Evolutionary conservation across 176 grass and related monocot genomes (phyloP).

Genomic region (Otatea glauca): DNA sequence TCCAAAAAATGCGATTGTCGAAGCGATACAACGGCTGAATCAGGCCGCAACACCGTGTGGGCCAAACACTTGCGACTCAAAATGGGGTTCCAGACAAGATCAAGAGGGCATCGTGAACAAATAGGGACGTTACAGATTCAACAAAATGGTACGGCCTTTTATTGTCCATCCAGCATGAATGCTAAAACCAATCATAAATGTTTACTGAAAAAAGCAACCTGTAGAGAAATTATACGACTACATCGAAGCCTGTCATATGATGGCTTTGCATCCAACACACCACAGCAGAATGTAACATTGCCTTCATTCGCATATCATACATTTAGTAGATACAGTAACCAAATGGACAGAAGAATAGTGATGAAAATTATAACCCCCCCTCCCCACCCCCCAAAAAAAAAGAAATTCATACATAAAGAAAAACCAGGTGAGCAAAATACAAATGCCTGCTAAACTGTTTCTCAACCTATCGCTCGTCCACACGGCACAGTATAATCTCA

Average conservation of each 20-base stretch:
- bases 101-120: background rate
- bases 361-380: slow-evolving; percentile 53
- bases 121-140: background rate
- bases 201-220: slow-evolving; percentile 38
- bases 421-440: slow-evolving; percentile 49
- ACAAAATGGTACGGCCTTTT: slow-evolving; percentile 55
- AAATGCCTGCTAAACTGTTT: slow-evolving; percentile 47
- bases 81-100: background rate
- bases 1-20: background rate
- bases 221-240: slow-evolving; percentile 53
- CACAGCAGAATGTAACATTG: slow-evolving; percentile 36
- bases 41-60: background rate
- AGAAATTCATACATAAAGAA: slow-evolving; percentile 45
- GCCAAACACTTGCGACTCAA: background rate
- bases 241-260: slow-evolving; percentile 41
- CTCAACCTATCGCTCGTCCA: slow-evolving; percentile 1
- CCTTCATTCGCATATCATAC: slow-evolving; percentile 32
- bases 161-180: slow-evolving; percentile 69
- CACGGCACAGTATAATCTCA: slow-evolving; percentile 41
- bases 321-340: slow-evolving; percentile 60
- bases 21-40: background rate
- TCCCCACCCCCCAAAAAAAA: slow-evolving; percentile 31
- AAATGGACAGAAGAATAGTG: slow-evolving; percentile 54
- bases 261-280: slow-evolving; percentile 48
- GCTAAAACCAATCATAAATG: slow-evolving; percentile 65